Evolutionary conservation across 148 eudicot genomes (phyloP), one percentile per base, ranked within the genome.

Genomic region (Cornus kousa): DNA sequence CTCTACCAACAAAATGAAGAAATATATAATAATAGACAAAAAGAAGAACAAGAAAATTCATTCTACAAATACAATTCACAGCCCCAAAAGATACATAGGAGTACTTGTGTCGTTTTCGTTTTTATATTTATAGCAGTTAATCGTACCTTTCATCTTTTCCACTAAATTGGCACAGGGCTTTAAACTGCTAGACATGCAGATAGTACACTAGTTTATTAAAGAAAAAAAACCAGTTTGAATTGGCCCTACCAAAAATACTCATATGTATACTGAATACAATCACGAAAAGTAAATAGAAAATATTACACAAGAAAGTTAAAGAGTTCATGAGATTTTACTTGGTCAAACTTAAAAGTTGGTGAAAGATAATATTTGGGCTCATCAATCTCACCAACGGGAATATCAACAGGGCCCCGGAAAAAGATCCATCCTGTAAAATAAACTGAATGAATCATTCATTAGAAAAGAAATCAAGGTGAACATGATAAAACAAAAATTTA

Each of bases 371-470:
- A 92, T 3, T 87, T 81, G 46, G 97, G 85, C 64, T 88, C 95
- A 80, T 84, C 87, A 73, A 71, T 79, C 82, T 87, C 94, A 65
- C 93, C 91, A 81, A 96, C 88, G 32, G 97, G 98, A 83, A 96
- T 91, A 65, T 91, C 93, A 87, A 96, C 91, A 68, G 99, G 98
- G 78, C 99, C 99, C 85, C 89, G 31, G 98, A 96, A 78, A 94
- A 96, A 68, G 99, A 94, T 78, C 99, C 99, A 82, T 96, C 99
- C 99, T 96, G 87, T 70, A 86, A 73, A 57, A 78, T 12, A 71
- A 80, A 40, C 60, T 67, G 60, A 74, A 73, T 22, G 31, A 32
- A 32, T 65, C 11, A 65, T 14, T 77, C 67, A 67, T 46, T 35
- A 24, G 24, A 76, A 35, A 76, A 16, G 28, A 7, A 43, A 67